A percentile compares a stretch with the other conserved stretches of the same genome.
Conservation (phyloP, 305 asterid genomes). For the Rubia balearica region DNA sequence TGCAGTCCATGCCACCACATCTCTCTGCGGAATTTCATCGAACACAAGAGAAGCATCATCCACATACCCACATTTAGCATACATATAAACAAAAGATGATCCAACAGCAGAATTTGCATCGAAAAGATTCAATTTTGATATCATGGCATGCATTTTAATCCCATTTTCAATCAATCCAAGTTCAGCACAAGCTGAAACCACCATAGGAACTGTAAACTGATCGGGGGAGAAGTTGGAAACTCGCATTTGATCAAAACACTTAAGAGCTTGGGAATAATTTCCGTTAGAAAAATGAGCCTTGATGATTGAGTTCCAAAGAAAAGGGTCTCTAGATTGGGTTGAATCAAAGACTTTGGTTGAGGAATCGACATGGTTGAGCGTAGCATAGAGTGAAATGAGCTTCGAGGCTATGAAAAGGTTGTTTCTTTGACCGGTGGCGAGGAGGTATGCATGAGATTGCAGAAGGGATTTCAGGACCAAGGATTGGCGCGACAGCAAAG, state of each 20-base stretch:
- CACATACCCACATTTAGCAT: conserved; percentile 51
- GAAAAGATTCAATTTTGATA: conserved; percentile 47
- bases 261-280: conserved; percentile 34
- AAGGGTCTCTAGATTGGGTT: conserved; percentile 37
- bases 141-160: conserved; percentile 46
- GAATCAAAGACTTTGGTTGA: conserved; percentile 48
- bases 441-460: conserved; percentile 41
- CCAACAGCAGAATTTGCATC: conserved; percentile 50
- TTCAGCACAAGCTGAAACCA: conserved; percentile 67
- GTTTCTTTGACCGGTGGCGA: conserved; percentile 43
- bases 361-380: conserved; percentile 33
- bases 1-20: conserved; percentile 79
- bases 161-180: conserved; percentile 39
- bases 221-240: conserved; percentile 30
- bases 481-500: conserved; percentile 35
- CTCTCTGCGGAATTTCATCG: conserved; percentile 54
- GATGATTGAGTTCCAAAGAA: conserved; percentile 70
- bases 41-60: conserved; percentile 46
- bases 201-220: conserved; percentile 62
- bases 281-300: conserved; percentile 65
- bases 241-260: conserved; percentile 42
- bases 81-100: conserved; percentile 65
- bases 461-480: conserved; percentile 28
- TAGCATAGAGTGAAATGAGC: conserved; percentile 56
- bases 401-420: conserved; percentile 59